Conservation (phyloP, 2,329 filamentous ascomycete species). For the Aspergillus niger region DNA sequence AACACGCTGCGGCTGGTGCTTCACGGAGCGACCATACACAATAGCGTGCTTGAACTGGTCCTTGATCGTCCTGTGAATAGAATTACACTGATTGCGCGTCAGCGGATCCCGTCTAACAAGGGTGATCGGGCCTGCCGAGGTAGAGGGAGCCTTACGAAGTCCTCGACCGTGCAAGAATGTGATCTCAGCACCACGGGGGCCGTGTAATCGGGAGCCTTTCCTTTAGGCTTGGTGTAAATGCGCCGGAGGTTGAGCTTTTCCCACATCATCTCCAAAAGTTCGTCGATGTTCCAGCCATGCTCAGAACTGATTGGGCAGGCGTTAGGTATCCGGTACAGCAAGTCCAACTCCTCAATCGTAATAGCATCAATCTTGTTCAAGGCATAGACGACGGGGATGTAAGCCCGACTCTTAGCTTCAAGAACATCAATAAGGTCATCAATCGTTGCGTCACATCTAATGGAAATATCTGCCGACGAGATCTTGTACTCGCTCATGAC, state of each 20-base stretch:
- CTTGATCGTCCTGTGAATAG: conserved; percentile 93
- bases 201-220: conserved; percentile 87
- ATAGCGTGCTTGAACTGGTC: conserved; percentile 95
- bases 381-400: conserved; percentile 98
- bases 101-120: conserved; percentile 26
- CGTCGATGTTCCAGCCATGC: conserved; percentile 96
- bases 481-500: conserved; percentile 98
- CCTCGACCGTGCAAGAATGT: conserved; percentile 84
- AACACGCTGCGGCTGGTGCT: conserved; percentile 96
- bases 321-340: conserved; percentile 95
- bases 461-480: conserved; percentile 93
- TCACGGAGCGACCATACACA: conserved; percentile 96
- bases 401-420: conserved; percentile 90
- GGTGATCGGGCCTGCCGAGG: not conserved
- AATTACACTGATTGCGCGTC: conserved; percentile 71
- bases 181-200: conserved; percentile 85
- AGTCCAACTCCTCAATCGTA: conserved; percentile 93
- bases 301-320: conserved; percentile 97
- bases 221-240: conserved; percentile 98
- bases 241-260: conserved; percentile 88
- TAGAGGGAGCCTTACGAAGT: conserved; percentile 72
- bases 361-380: conserved; percentile 99
- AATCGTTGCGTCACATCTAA: conserved; percentile 95
- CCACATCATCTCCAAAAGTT: conserved; percentile 98
- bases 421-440: conserved; percentile 96